These are phyloP conservation scores for Phaseolus coccineus DNA, from an alignment of 331 rosid species.

Conservation along the genomic window DNA sequence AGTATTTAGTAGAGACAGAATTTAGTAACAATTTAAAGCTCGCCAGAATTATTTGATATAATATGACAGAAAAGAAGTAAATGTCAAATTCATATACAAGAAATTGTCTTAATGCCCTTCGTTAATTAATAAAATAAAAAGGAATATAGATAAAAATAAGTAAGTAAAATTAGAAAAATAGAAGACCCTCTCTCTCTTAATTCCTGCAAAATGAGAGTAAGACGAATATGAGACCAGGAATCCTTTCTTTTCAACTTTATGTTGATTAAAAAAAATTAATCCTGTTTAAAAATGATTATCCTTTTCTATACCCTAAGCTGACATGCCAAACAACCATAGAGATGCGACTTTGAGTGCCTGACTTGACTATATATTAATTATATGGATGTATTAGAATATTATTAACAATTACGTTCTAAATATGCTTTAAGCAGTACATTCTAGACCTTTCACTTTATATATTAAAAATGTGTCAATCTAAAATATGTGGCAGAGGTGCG, in stretches of 20 bases:
- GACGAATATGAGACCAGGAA: too few species aligned
- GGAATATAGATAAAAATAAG: neutral
- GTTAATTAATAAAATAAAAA: neutral
- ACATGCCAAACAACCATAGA: too few species aligned
- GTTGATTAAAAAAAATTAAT: too few species aligned
- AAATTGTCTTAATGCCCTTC: neutral
- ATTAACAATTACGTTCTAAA: neutral
- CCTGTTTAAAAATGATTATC: too few species aligned
- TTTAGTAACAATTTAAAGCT: neutral
- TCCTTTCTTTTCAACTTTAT: too few species aligned
- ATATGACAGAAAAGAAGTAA: neutral
- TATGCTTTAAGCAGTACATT: neutral
- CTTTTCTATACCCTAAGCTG: too few species aligned
- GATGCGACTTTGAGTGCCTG: neutral
- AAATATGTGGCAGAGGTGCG: too few species aligned
- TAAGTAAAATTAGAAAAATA: neutral
- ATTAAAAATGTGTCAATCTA: too few species aligned
- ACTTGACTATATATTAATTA: neutral
- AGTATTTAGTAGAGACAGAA: too few species aligned
- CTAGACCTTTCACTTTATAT: constrained; percentile 14
- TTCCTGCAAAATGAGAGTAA: neutral
- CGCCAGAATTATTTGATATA: neutral
- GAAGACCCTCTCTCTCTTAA: neutral
- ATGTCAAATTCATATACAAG: neutral
- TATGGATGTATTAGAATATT: neutral